These are phyloP conservation scores for Cyberlindnera veronae DNA, from an alignment of 805 yeast genomes.

Conservation along the genomic window DNA sequence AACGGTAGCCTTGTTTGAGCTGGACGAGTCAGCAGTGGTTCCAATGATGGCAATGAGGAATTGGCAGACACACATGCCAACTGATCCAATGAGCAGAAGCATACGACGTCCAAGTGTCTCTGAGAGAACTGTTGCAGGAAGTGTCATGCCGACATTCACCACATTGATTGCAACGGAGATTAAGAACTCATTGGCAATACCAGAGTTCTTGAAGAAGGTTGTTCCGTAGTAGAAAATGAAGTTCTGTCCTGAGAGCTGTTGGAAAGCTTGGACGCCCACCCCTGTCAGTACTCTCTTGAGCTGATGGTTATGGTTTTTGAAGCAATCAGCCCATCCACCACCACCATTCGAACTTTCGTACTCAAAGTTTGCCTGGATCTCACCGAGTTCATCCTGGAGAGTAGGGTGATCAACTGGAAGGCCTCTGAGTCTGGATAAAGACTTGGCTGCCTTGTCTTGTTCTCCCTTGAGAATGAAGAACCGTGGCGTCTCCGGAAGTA, in stretches of 20 bases:
- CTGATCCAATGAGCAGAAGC: conserved; percentile 56
- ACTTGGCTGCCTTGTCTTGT: conserved; percentile 50
- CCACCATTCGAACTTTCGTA: conserved; percentile 35
- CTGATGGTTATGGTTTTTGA: conserved; percentile 34
- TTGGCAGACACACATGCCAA: conserved; percentile 58
- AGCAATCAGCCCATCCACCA: conserved; percentile 32
- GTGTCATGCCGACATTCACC: conserved; percentile 45
- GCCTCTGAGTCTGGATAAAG: conserved; percentile 53
- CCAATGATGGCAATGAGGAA: conserved; percentile 54
- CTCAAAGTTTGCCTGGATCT: conserved; percentile 45
- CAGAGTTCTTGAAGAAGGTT: conserved; percentile 50
- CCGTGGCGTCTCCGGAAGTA: conserved; percentile 76
- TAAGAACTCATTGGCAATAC: conserved; percentile 45
- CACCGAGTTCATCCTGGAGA: conserved; percentile 41
- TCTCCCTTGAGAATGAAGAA: conserved; percentile 55
- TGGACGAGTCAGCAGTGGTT: conserved; percentile 26
- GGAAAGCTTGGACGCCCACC: conserved; percentile 44
- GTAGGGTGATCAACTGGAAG: conserved; percentile 41
- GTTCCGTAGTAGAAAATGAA: conserved; percentile 69
- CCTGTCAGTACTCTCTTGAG: conserved; percentile 42
- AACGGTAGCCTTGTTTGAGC: conserved; percentile 44
- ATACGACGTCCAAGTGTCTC: conserved; percentile 66
- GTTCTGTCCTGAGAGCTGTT: conserved; percentile 70
- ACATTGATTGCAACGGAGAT: conserved; percentile 41
- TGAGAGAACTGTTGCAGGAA: conserved; percentile 50